Base-by-base conservation (phyloP, 495 filamentous ascomycete genomes). In the Barbatosphaeria neglecta region DNA sequence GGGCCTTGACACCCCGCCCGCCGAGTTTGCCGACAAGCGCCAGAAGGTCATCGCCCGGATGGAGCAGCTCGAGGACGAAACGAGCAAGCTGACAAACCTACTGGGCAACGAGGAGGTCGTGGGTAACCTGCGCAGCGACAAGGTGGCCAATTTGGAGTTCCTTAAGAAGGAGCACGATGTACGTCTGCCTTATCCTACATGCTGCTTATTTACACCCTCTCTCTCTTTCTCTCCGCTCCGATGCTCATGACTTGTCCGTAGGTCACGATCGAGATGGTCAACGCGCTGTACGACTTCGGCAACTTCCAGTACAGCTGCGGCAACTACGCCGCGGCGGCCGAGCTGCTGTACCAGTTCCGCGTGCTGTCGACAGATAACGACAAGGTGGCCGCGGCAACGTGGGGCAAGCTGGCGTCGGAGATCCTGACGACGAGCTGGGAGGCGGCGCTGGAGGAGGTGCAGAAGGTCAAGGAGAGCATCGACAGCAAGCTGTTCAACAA, bases 361-460 rank as follows among this genome's bases (percentile, higher is more conserved):
- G 84, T 98, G 42, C 82, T 98, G 50, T 94, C 88, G 44, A 96
- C 90, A 54, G 90, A 98, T 67, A 93, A 90, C 69, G 92, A 96
- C 74, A 94, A 93, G 72, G 89, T 94, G 41, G 75, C 85, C 45
- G 86, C 84, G 37, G 92, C 92, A 38, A 95, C 86, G 49, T 98
- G 92, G 92, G 92, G 92, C 66, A 89, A 94, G 63, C 74, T 98
- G 28, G 92, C 90, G 22, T 89, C 78, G 51, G 90, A 97, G 65
- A 96, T 97, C 56, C 74, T 97, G 52, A 86, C 76, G 53, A 87
- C 84, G 46, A 90, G 82, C 70, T 98, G 92, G 92, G 92, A 97
- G 44, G 75, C 75, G 25, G 89, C 86, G n/a, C 85, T 97, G 75
- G 90, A 95, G 68, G 92, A 97, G 65, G 78, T 98, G 20, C 78